Evolutionary conservation across 352 stramenopile species (phyloP).

Genomic region (Phytophthora melonis): DNA sequence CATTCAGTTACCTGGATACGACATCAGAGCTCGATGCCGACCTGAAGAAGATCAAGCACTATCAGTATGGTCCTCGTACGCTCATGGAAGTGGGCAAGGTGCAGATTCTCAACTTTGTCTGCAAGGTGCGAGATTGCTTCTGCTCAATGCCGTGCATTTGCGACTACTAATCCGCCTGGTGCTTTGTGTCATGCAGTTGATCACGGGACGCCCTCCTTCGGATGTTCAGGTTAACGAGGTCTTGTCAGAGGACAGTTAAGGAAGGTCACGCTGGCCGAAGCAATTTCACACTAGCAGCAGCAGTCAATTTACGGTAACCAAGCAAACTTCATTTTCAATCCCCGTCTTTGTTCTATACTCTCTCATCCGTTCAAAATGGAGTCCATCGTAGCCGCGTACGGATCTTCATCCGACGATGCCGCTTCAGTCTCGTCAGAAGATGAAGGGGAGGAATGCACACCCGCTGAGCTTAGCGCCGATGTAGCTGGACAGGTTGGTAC

Average conservation of each 20-base stretch:
- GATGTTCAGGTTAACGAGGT: slow-evolving; percentile 80
- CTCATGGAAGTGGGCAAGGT: slow-evolving; percentile 85
- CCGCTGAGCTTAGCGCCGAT: not conserved
- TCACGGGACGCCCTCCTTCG: slow-evolving; percentile 70
- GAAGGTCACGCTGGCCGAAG: not conserved
- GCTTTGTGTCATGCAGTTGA: slow-evolving; percentile 47
- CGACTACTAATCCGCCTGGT: slow-evolving; percentile 2
- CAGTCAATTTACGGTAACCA: slow-evolving; percentile 7
- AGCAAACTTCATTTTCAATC: slow-evolving; percentile 12
- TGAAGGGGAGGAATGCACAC: slow-evolving; percentile 17
- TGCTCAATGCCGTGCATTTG: not conserved
- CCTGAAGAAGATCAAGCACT: slow-evolving; percentile 83
- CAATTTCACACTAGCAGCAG: slow-evolving; percentile 7
- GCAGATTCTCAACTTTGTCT: slow-evolving; percentile 90
- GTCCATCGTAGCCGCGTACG: slow-evolving; percentile 48
- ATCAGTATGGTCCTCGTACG: slow-evolving; percentile 70
- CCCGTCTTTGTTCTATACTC: slow-evolving; percentile 30
- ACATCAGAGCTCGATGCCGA: slow-evolving; percentile 80
- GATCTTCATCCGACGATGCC: slow-evolving; percentile 37
- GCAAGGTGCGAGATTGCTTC: slow-evolving; percentile 61
- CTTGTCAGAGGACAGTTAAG: slow-evolving; percentile 62
- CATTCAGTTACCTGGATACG: slow-evolving; percentile 69
- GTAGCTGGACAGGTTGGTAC: slow-evolving; percentile 7
- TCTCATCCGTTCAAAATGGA: slow-evolving; percentile 45
- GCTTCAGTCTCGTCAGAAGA: slow-evolving; percentile 30